Evolutionary conservation across 306 rosid species (phyloP).

Genomic region (Corylus heterophylla): DNA sequence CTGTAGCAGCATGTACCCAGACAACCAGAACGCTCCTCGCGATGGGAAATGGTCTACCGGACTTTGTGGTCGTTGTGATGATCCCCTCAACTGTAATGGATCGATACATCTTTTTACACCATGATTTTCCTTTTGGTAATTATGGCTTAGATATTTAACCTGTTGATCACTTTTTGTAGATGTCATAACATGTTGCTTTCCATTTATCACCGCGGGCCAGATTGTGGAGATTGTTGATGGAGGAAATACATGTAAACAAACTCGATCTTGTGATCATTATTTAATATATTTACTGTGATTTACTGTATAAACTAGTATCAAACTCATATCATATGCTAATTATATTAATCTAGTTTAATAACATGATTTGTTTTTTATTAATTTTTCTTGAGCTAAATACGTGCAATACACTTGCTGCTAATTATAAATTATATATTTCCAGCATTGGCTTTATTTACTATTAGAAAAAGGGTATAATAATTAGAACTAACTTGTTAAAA

Average conservation of each 20-base stretch:
- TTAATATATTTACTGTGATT: no score
- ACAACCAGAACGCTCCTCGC: neutral
- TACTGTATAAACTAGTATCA: no score
- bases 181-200: constrained; percentile 24
- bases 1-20: neutral
- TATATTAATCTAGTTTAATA: no score
- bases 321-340: no score
- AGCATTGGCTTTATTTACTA: no score
- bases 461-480: neutral
- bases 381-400: no score
- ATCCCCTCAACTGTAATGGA: constrained; percentile 20
- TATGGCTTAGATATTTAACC: neutral
- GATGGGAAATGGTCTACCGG: constrained; percentile 37
- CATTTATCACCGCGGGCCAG: constrained; percentile 24
- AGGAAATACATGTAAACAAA: constrained; percentile 24
- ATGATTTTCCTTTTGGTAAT: neutral
- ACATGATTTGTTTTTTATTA: no score
- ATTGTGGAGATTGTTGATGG: constrained; percentile 34
- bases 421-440: neutral
- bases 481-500: neutral
- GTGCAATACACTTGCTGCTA: no score
- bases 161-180: constrained; percentile 1
- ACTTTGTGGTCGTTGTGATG: constrained; percentile 33
- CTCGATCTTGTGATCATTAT: no score
- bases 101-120: no score